phyloP scores from a whole-genome alignment of 2,329 filamentous ascomycete species.

The Lasiodiplodia theobromae region DNA sequence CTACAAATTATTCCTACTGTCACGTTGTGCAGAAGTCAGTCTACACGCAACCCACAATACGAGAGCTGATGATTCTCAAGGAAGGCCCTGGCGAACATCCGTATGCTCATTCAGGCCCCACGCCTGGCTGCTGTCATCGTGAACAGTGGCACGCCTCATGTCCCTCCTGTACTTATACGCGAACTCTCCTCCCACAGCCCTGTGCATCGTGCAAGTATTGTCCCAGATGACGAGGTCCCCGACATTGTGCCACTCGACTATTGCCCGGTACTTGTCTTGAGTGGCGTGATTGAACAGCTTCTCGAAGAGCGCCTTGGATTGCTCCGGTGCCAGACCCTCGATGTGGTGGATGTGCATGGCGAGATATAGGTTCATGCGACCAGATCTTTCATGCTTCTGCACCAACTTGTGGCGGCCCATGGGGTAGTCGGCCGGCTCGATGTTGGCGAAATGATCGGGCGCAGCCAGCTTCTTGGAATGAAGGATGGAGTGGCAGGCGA shows the following conservation, averaged over 20 bases:
- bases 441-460: constrained; percentile 56
- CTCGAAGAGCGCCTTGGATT: constrained; percentile 47
- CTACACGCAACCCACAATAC: no score
- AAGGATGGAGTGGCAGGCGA: constrained; percentile 49
- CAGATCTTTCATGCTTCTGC: constrained; percentile 60
- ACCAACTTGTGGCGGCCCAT: constrained; percentile 57
- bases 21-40: no score
- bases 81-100: neutral
- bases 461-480: constrained; percentile 62
- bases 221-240: constrained; percentile 67
- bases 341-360: constrained; percentile 62
- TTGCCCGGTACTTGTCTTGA: constrained; percentile 56
- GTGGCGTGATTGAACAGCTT: constrained; percentile 56
- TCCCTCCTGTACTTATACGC: constrained; percentile 59
- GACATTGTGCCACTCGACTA: constrained; percentile 56
- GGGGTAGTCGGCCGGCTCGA: constrained; percentile 52
- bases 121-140: constrained; percentile 54
- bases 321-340: constrained; percentile 46
- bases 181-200: constrained; percentile 58
- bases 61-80: neutral
- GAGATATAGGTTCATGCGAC: constrained; percentile 61
- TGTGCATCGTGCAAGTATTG: constrained; percentile 64
- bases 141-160: constrained; percentile 64
- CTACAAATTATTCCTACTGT: no score
- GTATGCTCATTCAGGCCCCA: constrained; percentile 52